phyloP scores from a whole-genome alignment of 1,284 basidiomycete species.

The Cryptococcus neoformans region DNA sequence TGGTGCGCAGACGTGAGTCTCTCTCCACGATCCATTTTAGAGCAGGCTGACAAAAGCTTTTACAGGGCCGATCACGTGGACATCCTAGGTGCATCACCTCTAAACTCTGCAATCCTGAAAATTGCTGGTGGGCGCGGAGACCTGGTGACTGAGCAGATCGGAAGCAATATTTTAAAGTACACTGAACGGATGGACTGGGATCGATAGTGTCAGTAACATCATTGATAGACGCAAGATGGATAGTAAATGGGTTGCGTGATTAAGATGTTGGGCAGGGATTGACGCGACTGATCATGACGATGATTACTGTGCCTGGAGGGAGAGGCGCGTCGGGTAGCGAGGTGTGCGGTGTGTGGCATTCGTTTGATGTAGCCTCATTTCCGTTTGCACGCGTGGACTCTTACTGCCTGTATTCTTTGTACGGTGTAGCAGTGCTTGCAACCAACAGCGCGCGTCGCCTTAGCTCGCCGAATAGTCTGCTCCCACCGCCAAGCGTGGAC shows the following conservation, averaged over 20 bases:
- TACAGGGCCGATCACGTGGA: slow-evolving; percentile 76
- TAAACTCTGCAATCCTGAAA: slow-evolving; percentile 90
- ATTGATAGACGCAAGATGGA: neutral
- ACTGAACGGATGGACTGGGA: slow-evolving; percentile 70
- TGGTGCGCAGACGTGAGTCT: slow-evolving; percentile 69
- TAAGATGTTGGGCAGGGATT: neutral
- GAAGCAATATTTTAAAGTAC: slow-evolving; percentile 78
- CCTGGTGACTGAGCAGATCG: slow-evolving; percentile 60
- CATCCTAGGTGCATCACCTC: slow-evolving; percentile 77
- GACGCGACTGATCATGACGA: slow-evolving; percentile 4
- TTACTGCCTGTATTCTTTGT: too few relatives aligned
- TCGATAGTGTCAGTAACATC: neutral
- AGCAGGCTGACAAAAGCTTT: neutral
- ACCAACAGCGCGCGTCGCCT: too few relatives aligned
- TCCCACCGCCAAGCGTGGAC: too few relatives aligned
- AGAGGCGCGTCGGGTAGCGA: neutral
- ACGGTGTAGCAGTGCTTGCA: too few relatives aligned
- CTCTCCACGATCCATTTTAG: neutral
- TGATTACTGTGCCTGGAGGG: neutral
- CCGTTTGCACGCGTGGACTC: too few relatives aligned
- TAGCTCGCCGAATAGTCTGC: too few relatives aligned
- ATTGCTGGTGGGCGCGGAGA: slow-evolving; percentile 52
- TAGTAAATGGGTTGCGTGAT: neutral
- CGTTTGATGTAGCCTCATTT: too few relatives aligned
- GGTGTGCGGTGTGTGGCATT: too few relatives aligned